Evolutionary conservation across 345 rosid genomes (phyloP).

Genomic region (Camelina neglecta): DNA sequence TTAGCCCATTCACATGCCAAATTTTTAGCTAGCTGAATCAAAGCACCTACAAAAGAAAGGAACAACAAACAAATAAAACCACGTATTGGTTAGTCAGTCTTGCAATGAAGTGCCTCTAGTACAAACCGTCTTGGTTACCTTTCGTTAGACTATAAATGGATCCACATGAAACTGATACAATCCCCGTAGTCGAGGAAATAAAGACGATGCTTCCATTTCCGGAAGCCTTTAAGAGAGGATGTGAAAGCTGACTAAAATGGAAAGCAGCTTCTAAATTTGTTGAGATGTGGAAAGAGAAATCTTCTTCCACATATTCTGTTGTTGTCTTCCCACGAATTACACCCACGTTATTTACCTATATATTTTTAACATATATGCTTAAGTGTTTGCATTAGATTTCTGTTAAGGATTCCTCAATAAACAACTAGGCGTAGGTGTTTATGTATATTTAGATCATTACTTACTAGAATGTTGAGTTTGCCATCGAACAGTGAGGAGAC

Average conservation of each 20-base stretch:
- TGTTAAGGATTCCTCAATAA: too few species aligned
- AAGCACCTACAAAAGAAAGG: constrained; percentile 47
- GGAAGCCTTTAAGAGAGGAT: constrained; percentile 56
- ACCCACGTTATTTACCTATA: constrained; percentile 59
- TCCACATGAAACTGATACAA: constrained; percentile 13
- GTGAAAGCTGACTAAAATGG: constrained; percentile 56
- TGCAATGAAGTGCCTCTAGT: not conserved
- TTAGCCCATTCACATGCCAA: constrained; percentile 83
- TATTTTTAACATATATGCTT: not conserved
- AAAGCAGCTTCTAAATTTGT: constrained; percentile 56
- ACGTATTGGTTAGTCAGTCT: constrained; percentile 1
- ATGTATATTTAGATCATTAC: too few species aligned
- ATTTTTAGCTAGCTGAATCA: constrained; percentile 56
- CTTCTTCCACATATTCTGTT: constrained; percentile 50
- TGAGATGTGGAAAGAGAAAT: constrained; percentile 45
- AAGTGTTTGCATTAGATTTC: too few species aligned
- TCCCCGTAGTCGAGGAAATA: constrained; percentile 51
- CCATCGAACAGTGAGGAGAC: too few species aligned
- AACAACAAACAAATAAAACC: not conserved
- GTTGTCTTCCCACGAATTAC: constrained; percentile 47
- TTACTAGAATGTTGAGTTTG: too few species aligned
- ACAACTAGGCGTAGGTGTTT: too few species aligned
- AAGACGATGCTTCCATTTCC: constrained; percentile 57
- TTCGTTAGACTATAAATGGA: constrained; percentile 51
- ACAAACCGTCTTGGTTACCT: constrained; percentile 34